Evolutionary conservation across 768 basidiomycete species (phyloP), one percentile per base, ranked within the genome.

Genomic region (Cystoderma amianthinum): DNA sequence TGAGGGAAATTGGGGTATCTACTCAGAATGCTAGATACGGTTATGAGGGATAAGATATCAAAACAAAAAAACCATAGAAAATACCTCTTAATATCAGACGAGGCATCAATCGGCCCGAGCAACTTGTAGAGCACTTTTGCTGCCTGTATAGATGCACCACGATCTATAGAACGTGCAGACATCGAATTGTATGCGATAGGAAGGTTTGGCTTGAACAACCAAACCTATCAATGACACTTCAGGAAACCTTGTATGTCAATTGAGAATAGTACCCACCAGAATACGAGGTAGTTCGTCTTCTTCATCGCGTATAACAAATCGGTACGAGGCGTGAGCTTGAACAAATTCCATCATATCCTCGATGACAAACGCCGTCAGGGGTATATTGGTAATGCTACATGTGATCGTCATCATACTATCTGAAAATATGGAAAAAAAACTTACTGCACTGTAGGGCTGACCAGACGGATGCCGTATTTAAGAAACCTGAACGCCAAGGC

Each of bases 121-220:
- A 87, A 71, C 57, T 87, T 87, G 69, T 77, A 97, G 49, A 96
- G 64, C 33, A 96, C 84, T 59, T 95, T 94, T 33, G 90, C 85
- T 2, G 79, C 82, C 33, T 72, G 67, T 11, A 85, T 71, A 4
- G 78, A 76, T 4, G 72, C 80, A 36, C 65, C 71, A 56, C 78
- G 77, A 5, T 82, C 75, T 16, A 90, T 68, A 5, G 74, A 58
- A 41, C 75, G 77, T 13, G 74, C 65, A 9, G 63, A 60, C 4
- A 74, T 60, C 6, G 76, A 69, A 34, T 76, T 72, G 56, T 91
- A 94, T 1, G 91, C 78, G 11, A 97, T 61, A 9, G 76, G 78
- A 49, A 98, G 78, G 47, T 72, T 81, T 1, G 93, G 92, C 59
- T 94, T 96, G 74, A 98, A 96, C 16, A 97, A 57, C 94, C 95